These are phyloP conservation scores for Salvia sclarea DNA, from an alignment of 305 asterid genomes.

Conservation along the genomic window DNA sequence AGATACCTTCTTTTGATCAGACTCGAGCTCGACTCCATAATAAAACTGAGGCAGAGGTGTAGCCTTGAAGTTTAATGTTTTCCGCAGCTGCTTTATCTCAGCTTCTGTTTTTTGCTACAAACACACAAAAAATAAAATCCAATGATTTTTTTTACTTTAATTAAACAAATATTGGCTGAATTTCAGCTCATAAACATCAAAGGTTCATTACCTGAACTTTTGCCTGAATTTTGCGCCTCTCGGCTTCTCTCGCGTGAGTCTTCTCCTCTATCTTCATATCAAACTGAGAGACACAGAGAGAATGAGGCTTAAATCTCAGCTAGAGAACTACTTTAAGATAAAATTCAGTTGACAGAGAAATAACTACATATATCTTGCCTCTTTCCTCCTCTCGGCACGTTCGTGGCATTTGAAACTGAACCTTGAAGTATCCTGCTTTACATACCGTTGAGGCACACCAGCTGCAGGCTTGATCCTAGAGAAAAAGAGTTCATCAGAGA, in stretches of 20 bases:
- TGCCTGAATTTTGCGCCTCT: constrained; percentile 46
- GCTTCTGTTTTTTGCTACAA: constrained; percentile 48
- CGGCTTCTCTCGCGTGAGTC: constrained; percentile 49
- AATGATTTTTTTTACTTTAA: too few species aligned
- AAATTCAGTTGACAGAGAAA: neutral
- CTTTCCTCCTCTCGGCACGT: constrained; percentile 59
- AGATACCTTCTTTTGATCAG: constrained; percentile 52
- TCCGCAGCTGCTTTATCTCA: constrained; percentile 44
- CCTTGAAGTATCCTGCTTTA: constrained; percentile 45
- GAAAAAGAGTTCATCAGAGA: neutral
- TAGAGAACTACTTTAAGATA: neutral
- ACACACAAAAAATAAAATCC: constrained; percentile 19
- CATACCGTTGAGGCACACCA: constrained; percentile 32
- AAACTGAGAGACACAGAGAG: constrained; percentile 40
- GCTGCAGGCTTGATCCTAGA: constrained; percentile 44
- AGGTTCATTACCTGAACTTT: constrained; percentile 47
- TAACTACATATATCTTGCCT: constrained; percentile 43
- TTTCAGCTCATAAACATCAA: too few species aligned
- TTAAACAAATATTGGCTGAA: too few species aligned
- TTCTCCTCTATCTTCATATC: constrained; percentile 50
- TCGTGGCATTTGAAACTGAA: constrained; percentile 50
- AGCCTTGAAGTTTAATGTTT: constrained; percentile 50
- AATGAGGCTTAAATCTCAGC: neutral
- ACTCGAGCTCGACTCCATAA: constrained; percentile 38
- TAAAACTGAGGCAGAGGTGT: constrained; percentile 42